Evolutionary conservation across 2,329 filamentous ascomycete species (phyloP).

Genomic region (Neonectria faginata): DNA sequence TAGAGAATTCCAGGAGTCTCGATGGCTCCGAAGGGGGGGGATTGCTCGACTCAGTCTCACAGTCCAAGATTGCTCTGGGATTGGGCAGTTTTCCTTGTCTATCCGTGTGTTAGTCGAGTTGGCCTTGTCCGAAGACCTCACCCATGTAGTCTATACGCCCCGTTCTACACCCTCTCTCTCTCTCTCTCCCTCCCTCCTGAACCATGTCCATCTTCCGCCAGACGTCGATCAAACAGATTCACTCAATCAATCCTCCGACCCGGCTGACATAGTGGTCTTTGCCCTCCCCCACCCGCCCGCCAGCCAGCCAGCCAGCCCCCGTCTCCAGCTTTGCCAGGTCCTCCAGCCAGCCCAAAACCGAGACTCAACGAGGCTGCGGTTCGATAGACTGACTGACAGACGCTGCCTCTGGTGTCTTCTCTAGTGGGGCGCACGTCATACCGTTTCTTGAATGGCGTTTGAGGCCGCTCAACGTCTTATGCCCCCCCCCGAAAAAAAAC

Average conservation of each 20-base stretch:
- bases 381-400: slow-evolving; percentile 1
- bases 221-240: slow-evolving; percentile 10
- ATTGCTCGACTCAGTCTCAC: no score
- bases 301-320: neutral
- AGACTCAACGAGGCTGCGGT: neutral
- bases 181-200: neutral
- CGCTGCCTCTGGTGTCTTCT: slow-evolving; percentile 23
- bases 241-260: slow-evolving; percentile 6
- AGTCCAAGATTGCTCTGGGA: neutral
- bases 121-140: neutral
- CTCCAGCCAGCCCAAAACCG: slow-evolving; percentile 15
- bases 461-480: slow-evolving; percentile 33
- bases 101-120: neutral
- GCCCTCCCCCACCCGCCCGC: neutral
- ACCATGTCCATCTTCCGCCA: slow-evolving; percentile 31
- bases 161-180: neutral
- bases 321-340: slow-evolving; percentile 11
- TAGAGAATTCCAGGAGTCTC: neutral
- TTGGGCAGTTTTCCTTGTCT: neutral
- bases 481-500: slow-evolving; percentile 14
- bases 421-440: slow-evolving; percentile 36
- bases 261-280: neutral
- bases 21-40: no score
- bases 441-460: slow-evolving; percentile 38
- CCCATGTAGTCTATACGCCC: neutral